phyloP scores from a whole-genome alignment of 768 basidiomycete species.

The Boletus reticuloceps region DNA sequence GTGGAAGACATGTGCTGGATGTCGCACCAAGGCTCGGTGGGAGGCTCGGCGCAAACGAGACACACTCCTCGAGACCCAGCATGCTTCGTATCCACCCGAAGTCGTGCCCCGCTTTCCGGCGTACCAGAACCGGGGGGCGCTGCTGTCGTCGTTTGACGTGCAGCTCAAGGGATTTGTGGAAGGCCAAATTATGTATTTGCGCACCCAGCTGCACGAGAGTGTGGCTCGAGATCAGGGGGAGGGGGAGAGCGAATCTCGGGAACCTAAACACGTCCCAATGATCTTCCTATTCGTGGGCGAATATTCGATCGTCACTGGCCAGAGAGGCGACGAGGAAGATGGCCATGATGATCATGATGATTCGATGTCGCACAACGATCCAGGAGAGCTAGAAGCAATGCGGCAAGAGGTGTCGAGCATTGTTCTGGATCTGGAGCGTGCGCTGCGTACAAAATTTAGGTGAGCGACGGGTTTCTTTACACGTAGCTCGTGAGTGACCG shows the following conservation, averaged over 20 bases:
- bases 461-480: constrained; percentile 1
- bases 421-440: constrained; percentile 11
- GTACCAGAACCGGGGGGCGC: constrained; percentile 19
- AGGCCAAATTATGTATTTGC: constrained; percentile 22
- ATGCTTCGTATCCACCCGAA: neutral
- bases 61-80: neutral
- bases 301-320: constrained; percentile 22
- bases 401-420: constrained; percentile 16
- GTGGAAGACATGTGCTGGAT: constrained; percentile 40
- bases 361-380: neutral
- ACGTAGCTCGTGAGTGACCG: neutral
- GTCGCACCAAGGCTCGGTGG: constrained; percentile 28
- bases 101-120: constrained; percentile 9
- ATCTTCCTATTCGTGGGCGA: constrained; percentile 25
- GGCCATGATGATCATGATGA: neutral
- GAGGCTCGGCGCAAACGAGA: neutral
- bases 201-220: constrained; percentile 11
- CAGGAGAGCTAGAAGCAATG: constrained; percentile 8
- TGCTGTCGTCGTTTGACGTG: constrained; percentile 14
- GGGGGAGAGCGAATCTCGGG: neutral
- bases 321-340: neutral
- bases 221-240: neutral
- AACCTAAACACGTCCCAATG: neutral
- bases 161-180: constrained; percentile 23
- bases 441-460: constrained; percentile 17